Evolutionary conservation across 1,284 basidiomycete genomes (phyloP).

Genomic region (Pseudozyma sp.): DNA sequence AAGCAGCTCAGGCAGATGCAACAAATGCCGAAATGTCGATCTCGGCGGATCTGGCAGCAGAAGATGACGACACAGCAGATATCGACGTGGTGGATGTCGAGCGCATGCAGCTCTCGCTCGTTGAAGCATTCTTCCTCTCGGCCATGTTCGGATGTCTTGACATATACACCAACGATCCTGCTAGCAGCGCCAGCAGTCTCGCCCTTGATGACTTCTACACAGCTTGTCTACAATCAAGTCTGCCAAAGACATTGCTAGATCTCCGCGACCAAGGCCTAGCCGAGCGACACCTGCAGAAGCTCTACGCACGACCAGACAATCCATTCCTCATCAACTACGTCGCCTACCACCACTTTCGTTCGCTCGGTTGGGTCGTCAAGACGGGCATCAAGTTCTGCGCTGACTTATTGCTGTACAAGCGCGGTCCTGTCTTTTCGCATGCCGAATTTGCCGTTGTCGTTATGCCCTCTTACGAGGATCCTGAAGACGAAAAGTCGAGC

Average conservation of each 20-base stretch:
- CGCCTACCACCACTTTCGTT: slow-evolving; percentile 93
- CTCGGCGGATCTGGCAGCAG: background rate
- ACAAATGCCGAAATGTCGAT: background rate
- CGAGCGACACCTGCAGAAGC: slow-evolving; percentile 28
- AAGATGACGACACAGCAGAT: slow-evolving; percentile 36
- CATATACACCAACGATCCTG: slow-evolving; percentile 69
- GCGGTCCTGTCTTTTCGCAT: slow-evolving; percentile 93
- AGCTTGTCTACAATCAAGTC: slow-evolving; percentile 36
- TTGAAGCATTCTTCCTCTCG: slow-evolving; percentile 90
- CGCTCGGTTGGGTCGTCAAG: slow-evolving; percentile 97
- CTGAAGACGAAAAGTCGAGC: slow-evolving; percentile 74
- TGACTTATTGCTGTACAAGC: slow-evolving; percentile 93
- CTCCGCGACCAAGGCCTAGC: slow-evolving; percentile 31
- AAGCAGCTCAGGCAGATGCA: slow-evolving; percentile 16
- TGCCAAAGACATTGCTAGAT: slow-evolving; percentile 26
- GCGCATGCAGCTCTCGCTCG: slow-evolving; percentile 89
- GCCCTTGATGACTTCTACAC: slow-evolving; percentile 44
- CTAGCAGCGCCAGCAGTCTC: slow-evolving; percentile 6
- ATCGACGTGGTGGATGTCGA: slow-evolving; percentile 78
- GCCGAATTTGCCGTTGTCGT: slow-evolving; percentile 95
- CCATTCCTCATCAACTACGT: slow-evolving; percentile 92
- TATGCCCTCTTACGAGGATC: slow-evolving; percentile 88
- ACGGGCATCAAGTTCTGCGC: slow-evolving; percentile 97
- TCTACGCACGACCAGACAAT: slow-evolving; percentile 76
- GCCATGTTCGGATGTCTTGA: slow-evolving; percentile 86